Evolutionary conservation across 257 asterid species (phyloP).

Genomic region (Nyctanthes arbortristis): DNA sequence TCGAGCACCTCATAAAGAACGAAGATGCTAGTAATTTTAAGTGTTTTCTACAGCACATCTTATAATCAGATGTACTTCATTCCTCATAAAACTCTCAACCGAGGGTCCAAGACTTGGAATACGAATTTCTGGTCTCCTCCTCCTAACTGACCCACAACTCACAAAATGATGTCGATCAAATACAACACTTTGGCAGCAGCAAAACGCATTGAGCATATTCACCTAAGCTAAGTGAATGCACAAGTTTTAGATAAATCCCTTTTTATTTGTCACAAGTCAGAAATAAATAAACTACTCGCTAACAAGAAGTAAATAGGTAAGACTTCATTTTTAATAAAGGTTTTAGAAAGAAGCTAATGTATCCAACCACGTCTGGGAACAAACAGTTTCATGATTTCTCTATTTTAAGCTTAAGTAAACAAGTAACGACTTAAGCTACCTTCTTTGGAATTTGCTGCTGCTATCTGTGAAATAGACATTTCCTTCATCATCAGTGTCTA

Average conservation of each 20-base stretch:
- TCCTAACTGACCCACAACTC: neutral
- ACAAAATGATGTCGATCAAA: neutral
- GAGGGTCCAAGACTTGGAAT: neutral
- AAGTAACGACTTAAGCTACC: constrained; percentile 40
- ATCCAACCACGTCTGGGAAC: neutral
- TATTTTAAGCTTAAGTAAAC: neutral
- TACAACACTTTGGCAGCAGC: neutral
- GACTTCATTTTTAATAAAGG: neutral
- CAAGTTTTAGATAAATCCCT: too few relatives aligned
- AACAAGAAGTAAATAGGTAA: neutral
- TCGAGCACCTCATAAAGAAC: neutral
- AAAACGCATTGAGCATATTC: neutral
- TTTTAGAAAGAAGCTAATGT: neutral
- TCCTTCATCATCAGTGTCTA: constrained; percentile 84
- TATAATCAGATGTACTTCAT: neutral
- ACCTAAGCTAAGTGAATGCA: neutral
- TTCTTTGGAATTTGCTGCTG: constrained; percentile 73
- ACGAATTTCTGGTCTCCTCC: neutral
- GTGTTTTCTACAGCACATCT: neutral
- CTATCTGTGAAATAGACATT: constrained; percentile 90
- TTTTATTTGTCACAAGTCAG: too few relatives aligned
- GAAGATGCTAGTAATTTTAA: neutral
- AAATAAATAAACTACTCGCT: too few relatives aligned
- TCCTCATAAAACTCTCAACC: constrained; percentile 3
- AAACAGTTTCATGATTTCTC: neutral